Evolutionary conservation across 1,284 basidiomycete species (phyloP).

Genomic region (Sporisorium exsertum): DNA sequence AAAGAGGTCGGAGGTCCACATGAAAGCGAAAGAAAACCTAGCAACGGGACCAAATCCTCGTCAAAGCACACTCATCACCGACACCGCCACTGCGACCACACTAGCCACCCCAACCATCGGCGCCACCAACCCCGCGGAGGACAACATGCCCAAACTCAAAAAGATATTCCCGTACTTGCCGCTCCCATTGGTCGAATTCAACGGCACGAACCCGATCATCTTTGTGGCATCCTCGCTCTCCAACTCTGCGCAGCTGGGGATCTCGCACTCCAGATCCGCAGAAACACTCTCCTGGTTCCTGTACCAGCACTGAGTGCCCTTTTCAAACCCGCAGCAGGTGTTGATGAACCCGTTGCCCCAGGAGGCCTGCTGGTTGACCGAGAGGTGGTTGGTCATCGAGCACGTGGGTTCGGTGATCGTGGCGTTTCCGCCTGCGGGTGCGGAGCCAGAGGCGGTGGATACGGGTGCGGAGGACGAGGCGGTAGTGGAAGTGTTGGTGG

Average conservation of each 20-base stretch:
- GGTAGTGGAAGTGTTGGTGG: constrained; percentile 19
- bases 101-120: constrained; percentile 6
- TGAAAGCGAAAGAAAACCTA: too few relatives aligned
- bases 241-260: constrained; percentile 50
- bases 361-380: constrained; percentile 55
- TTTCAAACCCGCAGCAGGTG: constrained; percentile 51
- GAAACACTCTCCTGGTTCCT: constrained; percentile 34
- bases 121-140: constrained; percentile 1
- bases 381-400: constrained; percentile 45
- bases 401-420: constrained; percentile 49
- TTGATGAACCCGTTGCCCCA: constrained; percentile 56
- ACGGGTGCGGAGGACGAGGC: constrained; percentile 20
- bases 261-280: constrained; percentile 40
- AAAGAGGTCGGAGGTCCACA: too few relatives aligned
- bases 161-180: constrained; percentile 58
- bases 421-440: constrained; percentile 45
- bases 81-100: not conserved
- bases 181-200: constrained; percentile 50
- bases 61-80: constrained; percentile 3
- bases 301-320: constrained; percentile 48
- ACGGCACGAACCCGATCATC: constrained; percentile 53
- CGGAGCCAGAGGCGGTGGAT: constrained; percentile 23
- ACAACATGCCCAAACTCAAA: constrained; percentile 44
- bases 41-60: not conserved
- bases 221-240: constrained; percentile 34